Conservation (phyloP, 116 monocot species). For the Iris pallida region DNA sequence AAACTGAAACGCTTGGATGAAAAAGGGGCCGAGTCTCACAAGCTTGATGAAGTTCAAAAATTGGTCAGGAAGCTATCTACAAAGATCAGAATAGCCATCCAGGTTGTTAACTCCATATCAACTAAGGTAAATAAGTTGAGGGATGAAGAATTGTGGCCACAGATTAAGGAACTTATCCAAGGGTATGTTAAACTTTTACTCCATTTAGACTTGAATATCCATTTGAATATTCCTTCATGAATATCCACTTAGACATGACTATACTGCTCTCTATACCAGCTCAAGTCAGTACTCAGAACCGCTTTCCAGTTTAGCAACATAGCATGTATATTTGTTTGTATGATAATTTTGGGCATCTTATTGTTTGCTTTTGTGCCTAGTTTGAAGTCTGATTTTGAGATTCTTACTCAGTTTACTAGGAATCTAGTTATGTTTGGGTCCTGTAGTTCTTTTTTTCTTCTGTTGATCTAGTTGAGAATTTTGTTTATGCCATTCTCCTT, state of each 20-base stretch:
- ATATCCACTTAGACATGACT: too few species aligned
- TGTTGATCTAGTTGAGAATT: too few species aligned
- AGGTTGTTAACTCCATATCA: constrained; percentile 70
- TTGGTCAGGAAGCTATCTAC: constrained; percentile 55
- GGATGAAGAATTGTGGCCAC: constrained; percentile 92
- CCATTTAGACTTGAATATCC: not conserved
- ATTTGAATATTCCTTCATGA: not conserved
- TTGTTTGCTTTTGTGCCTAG: not conserved
- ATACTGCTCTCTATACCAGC: too few species aligned
- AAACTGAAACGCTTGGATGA: constrained; percentile 41
- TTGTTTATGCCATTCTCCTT: too few species aligned
- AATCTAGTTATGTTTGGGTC: too few species aligned
- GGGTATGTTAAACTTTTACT: constrained; percentile 42
- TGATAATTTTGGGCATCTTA: not conserved
- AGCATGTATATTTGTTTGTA: not conserved
- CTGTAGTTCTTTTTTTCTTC: too few species aligned
- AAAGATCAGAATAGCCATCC: constrained; percentile 73
- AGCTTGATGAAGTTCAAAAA: constrained; percentile 42
- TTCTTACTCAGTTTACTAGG: too few species aligned
- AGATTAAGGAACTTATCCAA: constrained; percentile 57
- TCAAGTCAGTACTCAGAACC: too few species aligned
- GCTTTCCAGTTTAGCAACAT: too few species aligned
- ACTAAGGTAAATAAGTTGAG: too few species aligned
- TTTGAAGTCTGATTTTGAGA: not conserved
- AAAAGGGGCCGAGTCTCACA: constrained; percentile 63